These are phyloP conservation scores for Suillus lakei DNA, from an alignment of 768 basidiomycete genomes.

Conservation along the genomic window DNA sequence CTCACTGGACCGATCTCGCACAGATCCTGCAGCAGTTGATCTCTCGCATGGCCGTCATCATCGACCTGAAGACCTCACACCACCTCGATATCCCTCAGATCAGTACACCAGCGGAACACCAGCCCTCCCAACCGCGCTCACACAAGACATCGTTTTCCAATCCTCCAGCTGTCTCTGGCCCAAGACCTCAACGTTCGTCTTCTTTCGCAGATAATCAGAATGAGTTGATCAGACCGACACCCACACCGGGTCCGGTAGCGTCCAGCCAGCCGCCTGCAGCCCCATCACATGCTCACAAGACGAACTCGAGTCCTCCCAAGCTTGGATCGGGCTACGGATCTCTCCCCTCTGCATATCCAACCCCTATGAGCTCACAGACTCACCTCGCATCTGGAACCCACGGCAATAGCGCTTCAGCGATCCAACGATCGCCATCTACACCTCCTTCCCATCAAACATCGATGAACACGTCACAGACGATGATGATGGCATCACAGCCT, in stretches of 20 bases:
- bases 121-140: conserved; percentile 30
- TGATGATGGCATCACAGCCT: conserved; percentile 31
- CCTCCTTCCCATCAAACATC: conserved; percentile 29
- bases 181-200: conserved; percentile 32
- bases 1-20: conserved; percentile 26
- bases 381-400: conserved; percentile 15
- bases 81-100: not conserved
- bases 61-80: not conserved
- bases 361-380: conserved; percentile 24
- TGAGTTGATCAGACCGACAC: conserved; percentile 15
- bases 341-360: conserved; percentile 26
- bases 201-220: conserved; percentile 31
- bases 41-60: conserved; percentile 22
- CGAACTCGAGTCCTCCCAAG: conserved; percentile 20
- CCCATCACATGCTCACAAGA: conserved; percentile 23
- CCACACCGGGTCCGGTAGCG: not conserved
- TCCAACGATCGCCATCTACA: conserved; percentile 25
- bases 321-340: conserved; percentile 14
- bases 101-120: not conserved
- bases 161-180: conserved; percentile 31
- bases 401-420: conserved; percentile 14
- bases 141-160: conserved; percentile 25
- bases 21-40: conserved; percentile 28
- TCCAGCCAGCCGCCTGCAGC: conserved; percentile 24
- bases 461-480: conserved; percentile 19